A percentile compares a stretch with the other conserved stretches of the same genome.
phyloP scores from a whole-genome alignment of 2,329 filamentous ascomycete genomes.

The Bipolaris zeicola region DNA sequence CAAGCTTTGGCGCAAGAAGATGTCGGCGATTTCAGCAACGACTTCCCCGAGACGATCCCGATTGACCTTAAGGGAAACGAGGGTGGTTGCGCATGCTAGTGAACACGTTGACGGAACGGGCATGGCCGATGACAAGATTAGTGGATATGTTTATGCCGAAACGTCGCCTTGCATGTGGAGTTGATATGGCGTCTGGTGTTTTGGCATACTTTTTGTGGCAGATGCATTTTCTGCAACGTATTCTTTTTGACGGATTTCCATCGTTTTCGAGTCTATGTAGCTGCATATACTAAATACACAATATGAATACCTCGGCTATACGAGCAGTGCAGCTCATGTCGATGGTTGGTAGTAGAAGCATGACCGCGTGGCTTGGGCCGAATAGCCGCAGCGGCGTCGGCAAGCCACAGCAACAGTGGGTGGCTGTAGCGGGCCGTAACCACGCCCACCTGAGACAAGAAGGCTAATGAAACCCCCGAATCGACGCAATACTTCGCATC shows the following conservation, averaged over 20 bases:
- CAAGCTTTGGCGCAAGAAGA: constrained; percentile 97
- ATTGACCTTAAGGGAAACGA: constrained; percentile 95
- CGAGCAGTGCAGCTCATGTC: neutral
- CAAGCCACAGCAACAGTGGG: constrained; percentile 24
- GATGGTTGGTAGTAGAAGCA: neutral
- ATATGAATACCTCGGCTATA: constrained; percentile 6
- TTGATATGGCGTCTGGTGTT: constrained; percentile 39
- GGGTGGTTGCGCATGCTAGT: constrained; percentile 87
- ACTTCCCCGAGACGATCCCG: constrained; percentile 97
- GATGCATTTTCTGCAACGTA: constrained; percentile 22
- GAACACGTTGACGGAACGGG: constrained; percentile 10
- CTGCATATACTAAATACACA: constrained; percentile 18
- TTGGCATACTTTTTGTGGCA: constrained; percentile 24
- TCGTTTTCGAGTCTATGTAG: constrained; percentile 18
- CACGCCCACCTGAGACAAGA: constrained; percentile 21
- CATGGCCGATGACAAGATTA: constrained; percentile 8
- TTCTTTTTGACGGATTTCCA: constrained; percentile 8
- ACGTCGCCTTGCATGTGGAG: constrained; percentile 22
- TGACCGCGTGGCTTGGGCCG: constrained; percentile 7
- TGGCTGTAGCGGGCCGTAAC: constrained; percentile 10
- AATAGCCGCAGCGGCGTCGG: constrained; percentile 19
- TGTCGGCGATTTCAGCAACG: constrained; percentile 94
- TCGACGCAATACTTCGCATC: neutral
- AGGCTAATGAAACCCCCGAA: constrained; percentile 13
- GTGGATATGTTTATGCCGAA: constrained; percentile 6